Conservation (phyloP, 1,284 basidiomycete species). For the Cystobasidiaceae sp. region DNA sequence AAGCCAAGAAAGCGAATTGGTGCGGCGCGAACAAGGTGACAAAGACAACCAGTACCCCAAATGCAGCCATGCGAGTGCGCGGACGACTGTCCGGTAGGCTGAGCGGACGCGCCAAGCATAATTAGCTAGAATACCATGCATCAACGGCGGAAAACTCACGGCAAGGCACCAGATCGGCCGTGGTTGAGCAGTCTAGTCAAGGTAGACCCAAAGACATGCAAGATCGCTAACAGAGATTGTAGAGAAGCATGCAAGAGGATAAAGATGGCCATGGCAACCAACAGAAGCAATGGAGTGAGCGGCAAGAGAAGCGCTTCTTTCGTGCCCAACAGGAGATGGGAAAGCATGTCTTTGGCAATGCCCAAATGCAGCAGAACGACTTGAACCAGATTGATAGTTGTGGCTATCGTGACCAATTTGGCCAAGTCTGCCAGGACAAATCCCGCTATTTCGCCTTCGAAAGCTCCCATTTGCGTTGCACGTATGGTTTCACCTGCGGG, state of each 20-base stretch:
- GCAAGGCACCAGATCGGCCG: too few species aligned
- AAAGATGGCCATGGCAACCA: conserved; percentile 31
- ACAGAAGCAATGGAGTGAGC: conserved; percentile 28
- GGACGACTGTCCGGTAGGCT: too few species aligned
- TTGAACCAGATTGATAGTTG: neutral
- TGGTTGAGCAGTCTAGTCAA: too few species aligned
- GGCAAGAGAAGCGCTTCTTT: conserved; percentile 30
- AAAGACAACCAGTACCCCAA: conserved; percentile 58
- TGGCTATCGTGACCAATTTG: neutral
- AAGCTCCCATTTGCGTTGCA: neutral
- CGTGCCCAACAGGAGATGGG: conserved; percentile 36
- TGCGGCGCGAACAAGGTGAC: conserved; percentile 75
- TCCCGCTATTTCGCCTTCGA: neutral
- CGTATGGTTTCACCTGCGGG: neutral
- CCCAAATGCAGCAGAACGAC: neutral
- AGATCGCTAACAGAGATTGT: conserved; percentile 1
- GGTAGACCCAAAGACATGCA: too few species aligned
- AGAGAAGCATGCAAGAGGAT: conserved; percentile 5
- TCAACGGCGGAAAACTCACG: neutral
- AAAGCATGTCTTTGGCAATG: neutral
- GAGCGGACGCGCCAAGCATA: neutral
- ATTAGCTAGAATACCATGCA: neutral
- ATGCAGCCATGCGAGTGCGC: conserved; percentile 52
- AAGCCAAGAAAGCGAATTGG: conserved; percentile 80
- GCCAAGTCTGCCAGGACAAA: neutral